A percentile compares a stretch with the other conserved stretches of the same genome.
phyloP scores from a whole-genome alignment of 1,139 yeast genomes.

The Meyerozyma elateridarum region DNA sequence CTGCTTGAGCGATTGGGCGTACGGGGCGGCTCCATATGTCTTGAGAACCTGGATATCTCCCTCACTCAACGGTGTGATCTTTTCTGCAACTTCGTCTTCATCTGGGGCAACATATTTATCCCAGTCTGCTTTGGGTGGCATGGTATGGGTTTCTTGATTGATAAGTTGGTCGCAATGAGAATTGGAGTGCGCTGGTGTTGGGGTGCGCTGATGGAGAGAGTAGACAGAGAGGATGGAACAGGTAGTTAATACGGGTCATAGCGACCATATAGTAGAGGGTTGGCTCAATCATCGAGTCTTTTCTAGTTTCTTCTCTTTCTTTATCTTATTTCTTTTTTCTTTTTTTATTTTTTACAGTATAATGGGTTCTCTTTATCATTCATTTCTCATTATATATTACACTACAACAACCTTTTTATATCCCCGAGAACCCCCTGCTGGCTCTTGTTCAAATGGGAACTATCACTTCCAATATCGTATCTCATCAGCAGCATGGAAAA shows the following conservation, averaged over 20 bases:
- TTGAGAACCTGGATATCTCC: conserved; percentile 96
- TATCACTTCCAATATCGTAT: background rate
- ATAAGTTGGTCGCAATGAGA: conserved; percentile 5
- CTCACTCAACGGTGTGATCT: conserved; percentile 84
- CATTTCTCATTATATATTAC: no score
- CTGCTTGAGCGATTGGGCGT: conserved; percentile 71
- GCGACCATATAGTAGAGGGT: background rate
- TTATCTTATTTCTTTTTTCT: no score
- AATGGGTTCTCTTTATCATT: no score
- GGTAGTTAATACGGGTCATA: background rate
- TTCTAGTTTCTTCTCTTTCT: no score
- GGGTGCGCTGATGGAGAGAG: conserved; percentile 5
- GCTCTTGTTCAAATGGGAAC: background rate
- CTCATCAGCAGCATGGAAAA: conserved; percentile 3
- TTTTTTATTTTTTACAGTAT: no score
- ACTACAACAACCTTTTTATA: background rate
- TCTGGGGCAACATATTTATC: conserved; percentile 88
- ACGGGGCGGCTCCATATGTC: conserved; percentile 97
- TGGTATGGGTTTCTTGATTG: no score
- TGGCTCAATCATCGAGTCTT: no score
- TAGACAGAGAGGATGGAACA: background rate
- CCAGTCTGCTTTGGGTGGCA: conserved; percentile 95
- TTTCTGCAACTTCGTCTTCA: conserved; percentile 68
- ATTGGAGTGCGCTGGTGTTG: conserved; percentile 8
- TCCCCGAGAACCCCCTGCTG: background rate